Evolutionary conservation across 352 stramenopile species (phyloP), one percentile per base, ranked within the genome.

Genomic region (Phytophthora citrophthora): DNA sequence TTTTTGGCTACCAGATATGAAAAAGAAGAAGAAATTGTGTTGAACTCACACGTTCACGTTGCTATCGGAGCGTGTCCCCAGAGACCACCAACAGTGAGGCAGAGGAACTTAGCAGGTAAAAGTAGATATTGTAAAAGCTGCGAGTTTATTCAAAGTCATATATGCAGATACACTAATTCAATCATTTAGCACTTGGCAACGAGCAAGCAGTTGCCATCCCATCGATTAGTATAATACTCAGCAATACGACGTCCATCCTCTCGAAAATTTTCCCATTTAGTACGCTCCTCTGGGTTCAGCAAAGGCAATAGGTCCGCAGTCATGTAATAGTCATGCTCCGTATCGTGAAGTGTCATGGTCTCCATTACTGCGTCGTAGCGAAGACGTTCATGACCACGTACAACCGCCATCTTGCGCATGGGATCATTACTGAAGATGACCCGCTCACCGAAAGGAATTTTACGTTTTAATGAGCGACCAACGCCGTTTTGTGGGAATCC

Each of bases 191-290:
- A 32, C 10, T 32, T 32, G 27, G 27, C 27, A 32, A 32, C 27
- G 27, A 32, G 27, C 27, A 77, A 54, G 32, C 72, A 77, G 15
- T 77, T 77, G 1, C 55, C 47, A 20, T 80, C 64, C 70, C 70
- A 80, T 5, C 70, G 72, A 12, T 61, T 43, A 32, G 73, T 81
- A 50, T 79, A 87, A 54, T 87, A 84, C 44, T 64, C 15, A 41
- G 79, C 76, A 45, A 84, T 41, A 0, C 51, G 49, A 15, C 74
- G 54, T 0, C 77, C 72, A 2, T 34, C 55, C 6, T 61, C 51
- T 10, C 70, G 55, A 18, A 66, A 34, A 1, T 12, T 24, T 10
- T 54, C 20, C 47, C 56, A 65, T 20, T 60, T 23, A 3, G 20
- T 34, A 31, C 70, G 47, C 34, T 72, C 57, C 15, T 40, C 26